These are phyloP conservation scores for Dothistroma septosporum DNA, from an alignment of 2,329 filamentous ascomycete species.

Conservation along the genomic window DNA sequence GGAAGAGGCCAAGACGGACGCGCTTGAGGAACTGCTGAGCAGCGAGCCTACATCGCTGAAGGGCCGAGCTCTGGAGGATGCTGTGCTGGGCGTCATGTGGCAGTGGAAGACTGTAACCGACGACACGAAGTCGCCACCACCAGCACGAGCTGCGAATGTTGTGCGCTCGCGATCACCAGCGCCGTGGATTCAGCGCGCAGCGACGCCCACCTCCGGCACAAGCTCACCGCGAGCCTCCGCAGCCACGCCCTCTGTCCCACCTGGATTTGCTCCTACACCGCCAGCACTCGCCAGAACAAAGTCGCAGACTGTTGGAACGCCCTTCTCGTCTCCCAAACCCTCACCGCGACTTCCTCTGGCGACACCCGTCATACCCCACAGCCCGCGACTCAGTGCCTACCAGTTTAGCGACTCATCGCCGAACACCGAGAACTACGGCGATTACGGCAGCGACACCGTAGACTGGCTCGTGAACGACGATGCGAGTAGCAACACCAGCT, in stretches of 20 bases:
- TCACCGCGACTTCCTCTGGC: constrained; percentile 88
- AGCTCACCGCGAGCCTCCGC: constrained; percentile 74
- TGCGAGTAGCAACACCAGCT: constrained; percentile 73
- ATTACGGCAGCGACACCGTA: constrained; percentile 89
- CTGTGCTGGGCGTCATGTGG: constrained; percentile 87
- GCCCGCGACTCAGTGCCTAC: constrained; percentile 89
- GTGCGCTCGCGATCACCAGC: constrained; percentile 88
- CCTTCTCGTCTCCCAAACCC: constrained; percentile 88
- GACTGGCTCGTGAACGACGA: constrained; percentile 92
- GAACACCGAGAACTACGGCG: constrained; percentile 79
- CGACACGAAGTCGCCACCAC: constrained; percentile 68
- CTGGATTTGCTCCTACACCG: constrained; percentile 69
- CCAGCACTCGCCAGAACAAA: constrained; percentile 72
- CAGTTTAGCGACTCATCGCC: constrained; percentile 84
- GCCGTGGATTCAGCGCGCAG: constrained; percentile 72
- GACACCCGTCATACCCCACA: constrained; percentile 86
- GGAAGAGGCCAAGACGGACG: constrained; percentile 94
- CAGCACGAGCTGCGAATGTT: constrained; percentile 74
- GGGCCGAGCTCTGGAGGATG: constrained; percentile 79
- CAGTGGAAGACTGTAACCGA: constrained; percentile 62
- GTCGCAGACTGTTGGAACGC: constrained; percentile 67
- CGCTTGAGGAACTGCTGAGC: constrained; percentile 78
- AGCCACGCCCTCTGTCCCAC: constrained; percentile 77
- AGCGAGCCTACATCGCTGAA: constrained; percentile 67
- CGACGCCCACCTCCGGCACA: constrained; percentile 73